phyloP scores from a whole-genome alignment of 1,139 yeast species.

The Sugiyamaella sp. region DNA sequence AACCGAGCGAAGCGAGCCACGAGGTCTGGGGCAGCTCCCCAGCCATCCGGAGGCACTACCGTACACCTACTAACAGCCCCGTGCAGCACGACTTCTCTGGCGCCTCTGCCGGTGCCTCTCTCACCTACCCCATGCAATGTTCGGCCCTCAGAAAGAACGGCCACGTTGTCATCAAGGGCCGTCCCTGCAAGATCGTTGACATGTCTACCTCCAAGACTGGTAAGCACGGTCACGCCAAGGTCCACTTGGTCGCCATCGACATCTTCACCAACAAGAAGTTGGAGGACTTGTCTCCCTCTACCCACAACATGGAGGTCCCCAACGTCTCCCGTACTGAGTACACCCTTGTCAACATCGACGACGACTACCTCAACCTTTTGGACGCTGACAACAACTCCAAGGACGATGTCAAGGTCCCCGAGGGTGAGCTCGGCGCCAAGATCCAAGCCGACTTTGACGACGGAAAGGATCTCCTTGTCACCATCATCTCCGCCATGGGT shows the following conservation, averaged over 20 bases:
- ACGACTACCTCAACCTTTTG: slow-evolving; percentile 97
- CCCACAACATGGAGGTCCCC: slow-evolving; percentile 99
- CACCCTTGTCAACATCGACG: slow-evolving; percentile 98
- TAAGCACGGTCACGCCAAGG: slow-evolving; percentile 99
- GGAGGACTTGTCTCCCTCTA: slow-evolving; percentile 99
- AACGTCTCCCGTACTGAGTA: slow-evolving; percentile 92
- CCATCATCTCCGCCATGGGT: slow-evolving; percentile 97
- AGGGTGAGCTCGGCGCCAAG: slow-evolving; percentile 94
- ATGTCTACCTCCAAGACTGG: slow-evolving; percentile 99
- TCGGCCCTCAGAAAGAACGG: slow-evolving; percentile 99
- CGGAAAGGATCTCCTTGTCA: slow-evolving; percentile 94
- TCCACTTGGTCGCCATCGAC: slow-evolving; percentile 98
- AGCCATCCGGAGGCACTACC: slow-evolving; percentile 1
- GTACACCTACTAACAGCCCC: too few relatives aligned
- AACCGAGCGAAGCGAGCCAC: slow-evolving; percentile 2
- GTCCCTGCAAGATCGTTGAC: slow-evolving; percentile 99
- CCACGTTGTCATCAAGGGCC: slow-evolving; percentile 96
- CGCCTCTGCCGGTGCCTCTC: slow-evolving; percentile 99
- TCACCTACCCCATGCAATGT: slow-evolving; percentile 99
- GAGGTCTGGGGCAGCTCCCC: not conserved
- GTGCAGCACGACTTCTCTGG: slow-evolving; percentile 92
- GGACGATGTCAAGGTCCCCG: slow-evolving; percentile 99
- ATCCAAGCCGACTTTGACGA: slow-evolving; percentile 92
- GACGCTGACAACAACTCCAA: slow-evolving; percentile 96
- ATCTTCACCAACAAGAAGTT: slow-evolving; percentile 99